These are phyloP conservation scores for Baorangia bicolor DNA, from an alignment of 768 basidiomycete genomes.

Conservation along the genomic window DNA sequence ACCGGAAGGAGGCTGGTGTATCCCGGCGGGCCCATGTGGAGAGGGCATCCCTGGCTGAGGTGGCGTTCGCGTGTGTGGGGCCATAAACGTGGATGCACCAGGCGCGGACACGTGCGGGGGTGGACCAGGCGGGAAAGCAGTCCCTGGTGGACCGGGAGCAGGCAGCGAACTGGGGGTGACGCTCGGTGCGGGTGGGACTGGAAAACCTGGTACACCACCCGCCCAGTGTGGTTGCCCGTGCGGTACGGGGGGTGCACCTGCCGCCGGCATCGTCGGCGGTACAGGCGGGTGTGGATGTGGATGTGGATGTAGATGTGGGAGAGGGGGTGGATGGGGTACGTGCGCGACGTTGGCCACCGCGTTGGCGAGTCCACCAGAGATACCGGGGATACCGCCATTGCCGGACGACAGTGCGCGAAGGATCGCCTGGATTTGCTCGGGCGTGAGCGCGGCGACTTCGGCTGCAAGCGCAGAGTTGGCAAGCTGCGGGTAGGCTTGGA, in stretches of 20 bases:
- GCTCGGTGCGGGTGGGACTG: constrained; percentile 19
- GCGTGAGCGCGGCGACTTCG: constrained; percentile 71
- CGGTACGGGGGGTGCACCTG: constrained; percentile 4
- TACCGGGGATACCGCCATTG: constrained; percentile 33
- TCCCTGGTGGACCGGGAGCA: not conserved
- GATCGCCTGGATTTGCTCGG: constrained; percentile 72
- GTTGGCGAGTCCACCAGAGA: constrained; percentile 30
- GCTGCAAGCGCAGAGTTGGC: constrained; percentile 58
- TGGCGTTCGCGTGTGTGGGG: constrained; percentile 14
- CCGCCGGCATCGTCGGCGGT: constrained; percentile 7
- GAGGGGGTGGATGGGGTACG: constrained; percentile 3
- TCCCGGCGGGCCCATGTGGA: constrained; percentile 8
- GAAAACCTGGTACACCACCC: constrained; percentile 26
- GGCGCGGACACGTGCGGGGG: not conserved
- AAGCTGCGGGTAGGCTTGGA: constrained; percentile 35
- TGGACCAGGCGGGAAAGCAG: constrained; percentile 7
- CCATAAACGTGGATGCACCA: constrained; percentile 16
- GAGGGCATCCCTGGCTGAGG: constrained; percentile 28
- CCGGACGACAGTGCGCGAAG: constrained; percentile 53
- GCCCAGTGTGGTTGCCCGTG: constrained; percentile 21
- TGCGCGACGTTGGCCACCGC: constrained; percentile 25
- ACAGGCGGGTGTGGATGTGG: constrained; percentile 15
- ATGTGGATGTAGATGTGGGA: not conserved
- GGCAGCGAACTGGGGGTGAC: constrained; percentile 1
- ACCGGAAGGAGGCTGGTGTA: no score